Percentiles rank a stretch among this genome's conserved stretches.
These are phyloP conservation scores for Fusarium tanahbumbuense DNA, from an alignment of 2,329 filamentous ascomycete species.

Conservation along the genomic window DNA sequence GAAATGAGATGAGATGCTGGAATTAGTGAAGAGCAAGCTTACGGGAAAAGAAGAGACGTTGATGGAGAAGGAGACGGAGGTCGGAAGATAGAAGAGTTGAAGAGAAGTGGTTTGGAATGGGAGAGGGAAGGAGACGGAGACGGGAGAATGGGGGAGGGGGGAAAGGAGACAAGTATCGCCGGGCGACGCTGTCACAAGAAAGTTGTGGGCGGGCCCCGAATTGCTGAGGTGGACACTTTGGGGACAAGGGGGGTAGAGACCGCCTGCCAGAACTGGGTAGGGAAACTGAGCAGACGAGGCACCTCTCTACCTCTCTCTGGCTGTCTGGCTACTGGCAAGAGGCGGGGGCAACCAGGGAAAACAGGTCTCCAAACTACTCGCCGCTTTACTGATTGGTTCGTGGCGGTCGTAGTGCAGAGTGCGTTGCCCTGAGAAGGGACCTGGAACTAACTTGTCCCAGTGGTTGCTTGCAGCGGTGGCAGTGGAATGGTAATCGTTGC, in stretches of 20 bases:
- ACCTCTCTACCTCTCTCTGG: neutral
- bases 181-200: conserved; percentile 51
- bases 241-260: conserved; percentile 42
- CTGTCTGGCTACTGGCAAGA: conserved; percentile 11
- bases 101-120: conserved; percentile 46
- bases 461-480: conserved; percentile 26
- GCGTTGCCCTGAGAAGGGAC: conserved; percentile 25
- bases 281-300: conserved; percentile 33
- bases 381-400: conserved; percentile 54
- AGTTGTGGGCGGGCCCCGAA: conserved; percentile 53
- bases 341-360: conserved; percentile 40
- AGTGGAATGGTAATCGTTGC: conserved; percentile 28
- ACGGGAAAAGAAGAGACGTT: conserved; percentile 46
- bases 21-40: conserved; percentile 39
- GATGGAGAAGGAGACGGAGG: conserved; percentile 49
- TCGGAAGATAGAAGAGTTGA: conserved; percentile 47
- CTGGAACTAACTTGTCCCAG: conserved; percentile 34
- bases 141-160: conserved; percentile 46
- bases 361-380: conserved; percentile 40
- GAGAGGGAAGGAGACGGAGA: conserved; percentile 46
- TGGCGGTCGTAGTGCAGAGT: conserved; percentile 48
- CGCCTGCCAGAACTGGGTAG: conserved; percentile 44
- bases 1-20: conserved; percentile 29
- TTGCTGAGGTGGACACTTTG: conserved; percentile 49
- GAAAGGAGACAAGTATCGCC: conserved; percentile 52